These are phyloP conservation scores for Davidsoniella eucalypti DNA, from an alignment of 2,329 filamentous ascomycete genomes.

Conservation along the genomic window DNA sequence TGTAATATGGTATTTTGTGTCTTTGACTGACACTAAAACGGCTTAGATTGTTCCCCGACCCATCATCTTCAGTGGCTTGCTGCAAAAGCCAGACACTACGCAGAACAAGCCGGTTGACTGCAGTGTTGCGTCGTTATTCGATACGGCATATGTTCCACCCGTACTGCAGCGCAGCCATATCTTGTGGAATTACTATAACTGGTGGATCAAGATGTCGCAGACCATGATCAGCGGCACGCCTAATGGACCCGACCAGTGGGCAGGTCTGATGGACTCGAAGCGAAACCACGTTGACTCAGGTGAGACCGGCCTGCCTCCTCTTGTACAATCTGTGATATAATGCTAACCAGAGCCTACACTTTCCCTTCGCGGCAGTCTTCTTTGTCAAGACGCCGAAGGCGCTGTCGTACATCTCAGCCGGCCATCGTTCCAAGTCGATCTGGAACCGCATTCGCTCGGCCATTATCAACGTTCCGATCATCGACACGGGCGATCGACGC, in stretches of 20 bases:
- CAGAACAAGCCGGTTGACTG: conserved; percentile 31
- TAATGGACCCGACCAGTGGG: conserved; percentile 31
- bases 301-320: conserved; percentile 14
- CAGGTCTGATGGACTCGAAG: conserved; percentile 25
- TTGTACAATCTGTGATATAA: not conserved
- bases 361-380: conserved; percentile 20
- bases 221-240: conserved; percentile 28
- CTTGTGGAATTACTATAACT: conserved; percentile 30
- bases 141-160: conserved; percentile 34
- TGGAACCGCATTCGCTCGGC: conserved; percentile 21
- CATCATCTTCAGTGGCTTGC: conserved; percentile 2
- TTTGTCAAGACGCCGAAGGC: conserved; percentile 28
- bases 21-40: not conserved
- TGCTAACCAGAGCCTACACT: not conserved
- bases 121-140: conserved; percentile 31
- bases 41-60: conserved; percentile 5
- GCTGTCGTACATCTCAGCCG: conserved; percentile 26
- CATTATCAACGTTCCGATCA: conserved; percentile 24
- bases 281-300: conserved; percentile 23
- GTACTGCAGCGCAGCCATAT: conserved; percentile 25
- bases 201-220: conserved; percentile 27
- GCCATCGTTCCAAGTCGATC: conserved; percentile 20
- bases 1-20: not conserved
- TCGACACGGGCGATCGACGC: conserved; percentile 22
- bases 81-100: not conserved